Percentiles rank a stretch among this genome's conserved stretches.
Evolutionary conservation across 1,284 basidiomycete genomes (phyloP).

Genomic region (Hortiboletus rubellus): DNA sequence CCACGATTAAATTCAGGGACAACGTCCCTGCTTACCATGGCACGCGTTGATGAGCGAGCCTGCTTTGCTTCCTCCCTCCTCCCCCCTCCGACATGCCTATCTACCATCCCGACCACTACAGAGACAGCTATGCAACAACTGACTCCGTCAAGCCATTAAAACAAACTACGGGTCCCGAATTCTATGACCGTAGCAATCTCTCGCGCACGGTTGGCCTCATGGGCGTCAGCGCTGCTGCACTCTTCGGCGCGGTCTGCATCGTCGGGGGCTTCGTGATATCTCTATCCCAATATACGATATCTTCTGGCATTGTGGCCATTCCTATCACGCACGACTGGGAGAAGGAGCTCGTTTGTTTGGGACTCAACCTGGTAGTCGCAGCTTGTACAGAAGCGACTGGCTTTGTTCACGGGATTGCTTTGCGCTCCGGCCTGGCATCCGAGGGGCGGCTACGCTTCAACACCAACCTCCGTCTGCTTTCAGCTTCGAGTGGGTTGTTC

Average conservation of each 20-base stretch:
- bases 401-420: slow-evolving; percentile 28
- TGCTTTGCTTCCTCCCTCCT: background rate
- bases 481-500: slow-evolving; percentile 17
- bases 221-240: slow-evolving; percentile 23
- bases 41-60: background rate
- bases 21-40: background rate
- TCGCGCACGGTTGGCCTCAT: slow-evolving; percentile 27
- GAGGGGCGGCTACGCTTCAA: slow-evolving; percentile 31
- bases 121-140: slow-evolving; percentile 11
- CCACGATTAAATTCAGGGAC: slow-evolving; percentile 18
- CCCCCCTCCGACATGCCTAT: slow-evolving; percentile 11
- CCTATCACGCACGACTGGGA: slow-evolving; percentile 18
- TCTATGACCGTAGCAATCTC: slow-evolving; percentile 32
- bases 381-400: slow-evolving; percentile 33
- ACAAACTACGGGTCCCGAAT: slow-evolving; percentile 29
- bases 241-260: slow-evolving; percentile 27
- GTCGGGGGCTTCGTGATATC: slow-evolving; percentile 24
- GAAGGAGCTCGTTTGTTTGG: slow-evolving; percentile 25
- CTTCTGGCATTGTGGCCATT: slow-evolving; percentile 24
- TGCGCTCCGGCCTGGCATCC: slow-evolving; percentile 32
- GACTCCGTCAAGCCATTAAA: slow-evolving; percentile 27
- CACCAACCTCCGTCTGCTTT: slow-evolving; percentile 34
- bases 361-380: slow-evolving; percentile 27
- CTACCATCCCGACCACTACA: background rate
- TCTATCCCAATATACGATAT: slow-evolving; percentile 20